These are phyloP conservation scores for Yamadazyma epiphylla DNA, from an alignment of 1,139 yeast genomes.

Conservation along the genomic window DNA sequence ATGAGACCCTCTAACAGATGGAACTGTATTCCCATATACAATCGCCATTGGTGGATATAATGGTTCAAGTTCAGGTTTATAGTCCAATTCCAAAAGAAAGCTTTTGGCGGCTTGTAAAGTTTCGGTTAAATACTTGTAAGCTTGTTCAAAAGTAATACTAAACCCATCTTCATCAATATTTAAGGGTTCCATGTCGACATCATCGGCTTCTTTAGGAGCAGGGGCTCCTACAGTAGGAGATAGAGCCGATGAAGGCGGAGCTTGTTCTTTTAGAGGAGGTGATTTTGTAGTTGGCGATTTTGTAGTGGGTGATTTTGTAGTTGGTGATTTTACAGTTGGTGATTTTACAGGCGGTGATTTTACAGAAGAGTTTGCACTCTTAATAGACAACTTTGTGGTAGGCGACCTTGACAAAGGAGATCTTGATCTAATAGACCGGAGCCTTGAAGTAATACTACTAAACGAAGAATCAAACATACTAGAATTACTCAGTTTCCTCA, in stretches of 20 bases:
- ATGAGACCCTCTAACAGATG: conserved; percentile 77
- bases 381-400: not conserved
- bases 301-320: conserved; percentile 2
- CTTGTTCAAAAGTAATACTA: conserved; percentile 50
- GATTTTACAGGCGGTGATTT: conserved; percentile 1
- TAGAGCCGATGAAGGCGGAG: conserved; percentile 2
- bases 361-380: too few species aligned
- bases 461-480: conserved; percentile 17
- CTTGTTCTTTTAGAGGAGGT: conserved; percentile 2
- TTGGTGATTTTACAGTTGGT: conserved; percentile 1
- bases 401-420: conserved; percentile 3
- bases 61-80: conserved; percentile 38
- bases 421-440: conserved; percentile 18
- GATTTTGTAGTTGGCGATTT: conserved; percentile 1
- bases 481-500: conserved; percentile 6
- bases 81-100: conserved; percentile 56
- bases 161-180: conserved; percentile 12
- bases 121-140: conserved; percentile 59
- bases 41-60: conserved; percentile 80
- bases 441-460: conserved; percentile 18
- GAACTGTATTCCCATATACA: conserved; percentile 76
- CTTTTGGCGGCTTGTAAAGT: conserved; percentile 59
- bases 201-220: conserved; percentile 3
- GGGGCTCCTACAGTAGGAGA: too few species aligned
- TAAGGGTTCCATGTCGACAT: conserved; percentile 5